Percentiles rank a stretch among this genome's conserved stretches.
Conservation (phyloP, 1,139 yeast species). For the Blastobotrys aristatus region DNA sequence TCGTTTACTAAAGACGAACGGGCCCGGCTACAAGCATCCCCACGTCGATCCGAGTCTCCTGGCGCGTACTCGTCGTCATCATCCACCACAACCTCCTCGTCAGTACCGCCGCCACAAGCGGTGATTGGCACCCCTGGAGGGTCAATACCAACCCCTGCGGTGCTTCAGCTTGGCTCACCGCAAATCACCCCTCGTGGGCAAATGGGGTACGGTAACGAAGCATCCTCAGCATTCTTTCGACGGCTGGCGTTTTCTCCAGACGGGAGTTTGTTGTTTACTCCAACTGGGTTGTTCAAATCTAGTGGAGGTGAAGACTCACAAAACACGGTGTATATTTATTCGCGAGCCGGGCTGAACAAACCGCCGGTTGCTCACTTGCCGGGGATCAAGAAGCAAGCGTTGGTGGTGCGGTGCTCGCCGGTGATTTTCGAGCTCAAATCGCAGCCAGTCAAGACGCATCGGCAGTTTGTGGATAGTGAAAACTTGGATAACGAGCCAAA, state of each 20-base stretch:
- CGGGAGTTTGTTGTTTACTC: constrained; percentile 73
- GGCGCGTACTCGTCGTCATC: neutral
- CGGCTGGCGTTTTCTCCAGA: constrained; percentile 84
- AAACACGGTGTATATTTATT: constrained; percentile 73
- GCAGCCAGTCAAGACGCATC: constrained; percentile 15
- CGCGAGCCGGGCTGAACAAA: constrained; percentile 59
- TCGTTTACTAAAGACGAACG: neutral
- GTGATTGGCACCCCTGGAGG: constrained; percentile 20
- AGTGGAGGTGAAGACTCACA: constrained; percentile 11
- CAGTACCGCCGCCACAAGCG: neutral
- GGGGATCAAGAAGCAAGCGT: constrained; percentile 76
- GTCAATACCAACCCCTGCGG: constrained; percentile 40
- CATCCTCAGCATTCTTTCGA: constrained; percentile 84
- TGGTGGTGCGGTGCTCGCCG: constrained; percentile 77
- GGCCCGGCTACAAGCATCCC: neutral
- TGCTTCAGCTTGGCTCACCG: constrained; percentile 36
- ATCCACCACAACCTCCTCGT: neutral
- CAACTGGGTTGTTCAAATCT: constrained; percentile 64
- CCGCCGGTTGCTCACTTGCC: constrained; percentile 76
- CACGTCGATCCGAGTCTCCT: constrained; percentile 11
- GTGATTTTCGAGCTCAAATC: constrained; percentile 44
- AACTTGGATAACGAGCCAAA: neutral
- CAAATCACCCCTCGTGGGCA: constrained; percentile 11
- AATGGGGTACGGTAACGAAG: constrained; percentile 70
- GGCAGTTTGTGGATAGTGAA: constrained; percentile 10